Conservation (phyloP, 805 yeast genomes). For the Metschnikowia peoriensis region DNA sequence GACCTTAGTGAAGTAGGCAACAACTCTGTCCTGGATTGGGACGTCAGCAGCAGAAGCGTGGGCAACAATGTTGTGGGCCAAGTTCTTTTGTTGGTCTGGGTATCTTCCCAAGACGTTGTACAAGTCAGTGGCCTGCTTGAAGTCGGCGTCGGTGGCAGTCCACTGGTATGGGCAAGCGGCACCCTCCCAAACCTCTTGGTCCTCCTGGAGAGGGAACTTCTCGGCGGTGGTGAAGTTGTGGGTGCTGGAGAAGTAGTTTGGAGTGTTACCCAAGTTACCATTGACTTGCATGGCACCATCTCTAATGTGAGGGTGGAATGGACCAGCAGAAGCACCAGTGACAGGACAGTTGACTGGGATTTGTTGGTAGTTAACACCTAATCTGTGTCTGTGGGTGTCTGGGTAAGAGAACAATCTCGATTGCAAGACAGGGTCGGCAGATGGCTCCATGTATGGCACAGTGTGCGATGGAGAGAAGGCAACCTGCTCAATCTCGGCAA, state of each 20-base stretch:
- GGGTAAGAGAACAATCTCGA: conserved; percentile 80
- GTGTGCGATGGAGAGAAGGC: conserved; percentile 84
- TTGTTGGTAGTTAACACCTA: conserved; percentile 74
- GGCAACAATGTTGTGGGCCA: conserved; percentile 79
- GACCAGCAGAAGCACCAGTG: conserved; percentile 29
- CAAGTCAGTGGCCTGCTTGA: conserved; percentile 69
- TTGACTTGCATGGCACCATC: conserved; percentile 71
- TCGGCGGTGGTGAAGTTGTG: conserved; percentile 50
- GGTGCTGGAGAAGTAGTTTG: conserved; percentile 67
- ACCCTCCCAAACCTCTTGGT: conserved; percentile 80
- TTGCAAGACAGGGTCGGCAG: conserved; percentile 83
- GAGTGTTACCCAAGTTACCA: conserved; percentile 70
- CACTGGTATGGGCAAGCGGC: conserved; percentile 86
- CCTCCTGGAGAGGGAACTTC: conserved; percentile 50
- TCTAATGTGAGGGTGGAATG: conserved; percentile 65
- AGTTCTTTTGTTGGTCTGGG: conserved; percentile 78
- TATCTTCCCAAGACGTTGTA: conserved; percentile 77
- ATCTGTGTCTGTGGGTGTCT: conserved; percentile 82
- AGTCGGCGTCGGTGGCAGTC: conserved; percentile 74
- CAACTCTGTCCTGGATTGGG: conserved; percentile 73
- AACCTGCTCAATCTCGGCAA: conserved; percentile 84
- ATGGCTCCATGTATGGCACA: conserved; percentile 80
- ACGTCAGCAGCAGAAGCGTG: conserved; percentile 72
- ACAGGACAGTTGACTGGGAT: conserved; percentile 89
- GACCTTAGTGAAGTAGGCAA: conserved; percentile 74